Conservation (phyloP, 805 yeast genomes). For the Candida pseudoglaebosa region DNA sequence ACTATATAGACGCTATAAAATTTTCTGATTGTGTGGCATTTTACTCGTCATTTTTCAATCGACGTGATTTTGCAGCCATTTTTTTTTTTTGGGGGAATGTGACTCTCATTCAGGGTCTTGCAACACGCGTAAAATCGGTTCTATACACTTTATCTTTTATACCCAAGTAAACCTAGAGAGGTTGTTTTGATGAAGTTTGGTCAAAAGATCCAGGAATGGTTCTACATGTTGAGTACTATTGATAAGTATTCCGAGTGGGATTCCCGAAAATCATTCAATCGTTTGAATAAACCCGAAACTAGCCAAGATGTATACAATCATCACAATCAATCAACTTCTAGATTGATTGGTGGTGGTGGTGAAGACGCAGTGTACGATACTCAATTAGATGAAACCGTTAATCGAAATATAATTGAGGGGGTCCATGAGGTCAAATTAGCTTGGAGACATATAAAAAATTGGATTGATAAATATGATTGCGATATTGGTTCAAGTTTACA, state of each 20-base stretch:
- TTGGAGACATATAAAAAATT: constrained; percentile 85
- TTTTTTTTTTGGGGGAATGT: no score
- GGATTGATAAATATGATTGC: constrained; percentile 76
- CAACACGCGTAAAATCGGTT: no score
- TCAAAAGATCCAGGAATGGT: constrained; percentile 50
- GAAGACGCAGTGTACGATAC: constrained; percentile 3
- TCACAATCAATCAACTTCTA: constrained; percentile 22
- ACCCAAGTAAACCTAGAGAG: no score
- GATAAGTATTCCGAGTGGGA: constrained; percentile 71
- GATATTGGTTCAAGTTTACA: constrained; percentile 78
- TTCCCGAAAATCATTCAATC: constrained; percentile 42
- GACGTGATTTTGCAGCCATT: no score
- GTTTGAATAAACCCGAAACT: constrained; percentile 39
- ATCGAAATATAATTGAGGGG: constrained; percentile 47
- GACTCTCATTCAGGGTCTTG: no score
- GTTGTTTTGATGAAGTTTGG: constrained; percentile 15
- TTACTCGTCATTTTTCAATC: no score
- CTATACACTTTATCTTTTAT: no score
- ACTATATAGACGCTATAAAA: no score
- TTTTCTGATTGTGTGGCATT: no score
- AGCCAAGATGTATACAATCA: constrained; percentile 28
- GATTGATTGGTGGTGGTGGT: constrained; percentile 11
- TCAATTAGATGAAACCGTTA: constrained; percentile 27
- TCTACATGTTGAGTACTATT: constrained; percentile 60
- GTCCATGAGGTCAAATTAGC: constrained; percentile 72